A percentile compares a stretch with the other conserved stretches of the same genome.
These are phyloP conservation scores for Xylaria telfairii DNA, from an alignment of 495 filamentous ascomycete species.

Conservation along the genomic window DNA sequence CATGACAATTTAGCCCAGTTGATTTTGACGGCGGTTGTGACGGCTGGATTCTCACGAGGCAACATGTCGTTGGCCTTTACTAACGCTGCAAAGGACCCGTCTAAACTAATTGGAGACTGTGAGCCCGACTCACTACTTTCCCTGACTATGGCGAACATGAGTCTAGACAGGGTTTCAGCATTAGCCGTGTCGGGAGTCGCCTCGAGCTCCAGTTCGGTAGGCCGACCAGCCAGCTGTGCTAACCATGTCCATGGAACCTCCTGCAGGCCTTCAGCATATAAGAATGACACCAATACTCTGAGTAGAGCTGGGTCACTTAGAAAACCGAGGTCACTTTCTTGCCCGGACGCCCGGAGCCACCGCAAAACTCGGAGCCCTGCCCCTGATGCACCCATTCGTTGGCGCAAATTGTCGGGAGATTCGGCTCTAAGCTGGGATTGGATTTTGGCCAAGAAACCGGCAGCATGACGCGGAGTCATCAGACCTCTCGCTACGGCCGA, in stretches of 20 bases:
- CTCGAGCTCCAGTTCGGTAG: constrained; percentile 21
- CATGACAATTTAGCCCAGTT: constrained; percentile 43
- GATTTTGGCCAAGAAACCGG: constrained; percentile 48
- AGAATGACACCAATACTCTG: constrained; percentile 48
- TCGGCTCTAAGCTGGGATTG: constrained; percentile 37
- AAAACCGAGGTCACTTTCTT: constrained; percentile 46
- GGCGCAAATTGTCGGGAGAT: constrained; percentile 29
- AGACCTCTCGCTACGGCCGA: constrained; percentile 48
- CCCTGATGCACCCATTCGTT: constrained; percentile 45
- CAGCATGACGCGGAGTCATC: constrained; percentile 50
- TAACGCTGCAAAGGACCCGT: constrained; percentile 44
- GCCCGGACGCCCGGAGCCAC: constrained; percentile 60
- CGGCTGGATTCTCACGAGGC: constrained; percentile 20
- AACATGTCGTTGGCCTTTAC: constrained; percentile 39
- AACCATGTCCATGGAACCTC: constrained; percentile 53
- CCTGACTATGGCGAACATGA: constrained; percentile 39
- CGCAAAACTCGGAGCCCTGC: constrained; percentile 51
- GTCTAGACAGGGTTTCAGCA: constrained; percentile 18
- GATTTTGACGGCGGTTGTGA: constrained; percentile 17
- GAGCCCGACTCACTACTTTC: constrained; percentile 26
- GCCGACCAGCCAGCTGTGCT: constrained; percentile 32
- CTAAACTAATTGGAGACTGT: constrained; percentile 33
- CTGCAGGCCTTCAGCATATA: constrained; percentile 57
- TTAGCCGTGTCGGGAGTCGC: neutral
- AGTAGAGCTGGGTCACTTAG: constrained; percentile 41